A percentile compares a stretch with the other conserved stretches of the same genome.
Evolutionary conservation across 495 filamentous ascomycete genomes (phyloP).

Genomic region (Talaromyces nanjingensis): DNA sequence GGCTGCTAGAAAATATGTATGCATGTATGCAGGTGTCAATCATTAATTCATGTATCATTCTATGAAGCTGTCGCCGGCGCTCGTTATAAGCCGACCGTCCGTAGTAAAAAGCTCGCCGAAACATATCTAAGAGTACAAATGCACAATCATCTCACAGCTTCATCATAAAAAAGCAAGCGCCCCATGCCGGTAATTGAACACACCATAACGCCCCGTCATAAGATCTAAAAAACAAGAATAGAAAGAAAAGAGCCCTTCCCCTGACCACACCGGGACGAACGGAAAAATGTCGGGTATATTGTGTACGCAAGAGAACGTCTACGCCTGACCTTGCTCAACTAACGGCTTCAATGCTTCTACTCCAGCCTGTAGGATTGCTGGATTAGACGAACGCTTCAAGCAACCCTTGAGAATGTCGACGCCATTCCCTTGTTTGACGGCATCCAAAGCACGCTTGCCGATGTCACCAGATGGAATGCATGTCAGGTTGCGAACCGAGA

Average conservation of each 20-base stretch:
- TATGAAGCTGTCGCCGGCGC: background rate
- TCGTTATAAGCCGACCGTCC: background rate
- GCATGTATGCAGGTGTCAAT: background rate
- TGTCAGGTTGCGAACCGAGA: constrained; percentile 54
- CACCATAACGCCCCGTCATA: constrained; percentile 4
- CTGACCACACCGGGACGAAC: background rate
- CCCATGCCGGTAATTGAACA: constrained; percentile 1
- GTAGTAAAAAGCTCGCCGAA: background rate
- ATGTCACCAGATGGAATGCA: constrained; percentile 35
- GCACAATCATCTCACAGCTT: background rate
- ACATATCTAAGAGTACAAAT: constrained; percentile 5
- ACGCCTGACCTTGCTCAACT: constrained; percentile 28
- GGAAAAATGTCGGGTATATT: background rate
- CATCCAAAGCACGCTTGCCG: constrained; percentile 29
- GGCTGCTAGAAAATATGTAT: background rate
- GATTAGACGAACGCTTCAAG: constrained; percentile 55
- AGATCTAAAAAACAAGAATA: constrained; percentile 1
- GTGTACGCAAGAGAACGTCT: background rate
- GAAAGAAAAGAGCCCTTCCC: background rate
- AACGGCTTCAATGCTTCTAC: constrained; percentile 57
- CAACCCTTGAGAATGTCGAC: constrained; percentile 55
- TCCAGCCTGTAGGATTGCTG: constrained; percentile 56
- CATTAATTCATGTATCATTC: constrained; percentile 5
- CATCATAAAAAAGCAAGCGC: background rate
- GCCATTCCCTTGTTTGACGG: constrained; percentile 39